phyloP scores from a whole-genome alignment of 805 yeast species.

The Kuraishia cidri region DNA sequence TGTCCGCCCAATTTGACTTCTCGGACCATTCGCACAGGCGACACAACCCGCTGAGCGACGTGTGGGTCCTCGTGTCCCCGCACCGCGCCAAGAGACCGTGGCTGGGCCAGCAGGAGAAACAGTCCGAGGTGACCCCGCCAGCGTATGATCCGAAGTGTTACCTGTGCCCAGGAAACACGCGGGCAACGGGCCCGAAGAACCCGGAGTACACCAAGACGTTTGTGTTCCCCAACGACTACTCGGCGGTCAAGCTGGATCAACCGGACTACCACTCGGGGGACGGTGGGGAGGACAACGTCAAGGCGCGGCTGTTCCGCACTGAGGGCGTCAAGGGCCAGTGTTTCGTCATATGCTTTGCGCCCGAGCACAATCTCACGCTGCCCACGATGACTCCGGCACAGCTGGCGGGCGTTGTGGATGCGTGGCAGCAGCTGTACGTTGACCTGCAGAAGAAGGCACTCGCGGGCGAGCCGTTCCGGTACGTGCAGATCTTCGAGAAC shows the following conservation, averaged over 20 bases:
- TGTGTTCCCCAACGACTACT: constrained; percentile 59
- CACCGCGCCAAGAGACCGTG: constrained; percentile 75
- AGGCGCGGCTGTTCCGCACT: constrained; percentile 38
- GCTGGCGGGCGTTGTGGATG: constrained; percentile 38
- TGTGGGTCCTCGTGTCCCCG: constrained; percentile 69
- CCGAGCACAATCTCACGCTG: constrained; percentile 57
- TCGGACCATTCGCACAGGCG: constrained; percentile 60
- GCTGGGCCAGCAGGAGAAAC: constrained; percentile 65
- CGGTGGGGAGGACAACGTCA: constrained; percentile 14
- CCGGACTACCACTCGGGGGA: constrained; percentile 25
- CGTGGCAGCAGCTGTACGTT: constrained; percentile 51
- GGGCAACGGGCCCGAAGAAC: constrained; percentile 54
- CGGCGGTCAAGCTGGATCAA: constrained; percentile 57
- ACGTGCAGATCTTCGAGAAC: constrained; percentile 69
- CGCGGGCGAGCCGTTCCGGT: constrained; percentile 35
- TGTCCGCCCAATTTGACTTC: constrained; percentile 39
- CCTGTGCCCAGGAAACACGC: constrained; percentile 61
- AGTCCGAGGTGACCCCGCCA: constrained; percentile 32
- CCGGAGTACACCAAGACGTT: constrained; percentile 50
- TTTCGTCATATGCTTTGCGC: constrained; percentile 64
- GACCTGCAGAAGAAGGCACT: constrained; percentile 28
- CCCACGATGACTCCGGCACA: constrained; percentile 46
- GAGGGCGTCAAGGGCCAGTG: constrained; percentile 60
- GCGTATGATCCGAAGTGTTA: constrained; percentile 58
- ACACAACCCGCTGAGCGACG: constrained; percentile 57